phyloP scores from a whole-genome alignment of 2,329 filamentous ascomycete genomes.

The Alternaria gaisen region DNA sequence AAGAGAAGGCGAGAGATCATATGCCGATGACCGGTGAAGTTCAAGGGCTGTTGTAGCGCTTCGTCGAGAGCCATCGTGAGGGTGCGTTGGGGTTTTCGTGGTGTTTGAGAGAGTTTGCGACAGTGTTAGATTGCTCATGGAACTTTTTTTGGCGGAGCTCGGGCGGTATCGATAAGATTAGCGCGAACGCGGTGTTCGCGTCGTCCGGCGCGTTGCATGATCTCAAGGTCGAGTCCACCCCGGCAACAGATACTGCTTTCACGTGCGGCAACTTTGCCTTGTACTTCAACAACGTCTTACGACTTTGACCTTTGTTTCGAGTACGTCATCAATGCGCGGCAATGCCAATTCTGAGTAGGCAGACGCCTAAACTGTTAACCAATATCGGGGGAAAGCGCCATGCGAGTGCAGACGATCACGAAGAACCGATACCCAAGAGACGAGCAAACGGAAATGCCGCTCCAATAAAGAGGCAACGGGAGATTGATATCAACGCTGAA shows the following conservation, averaged over 20 bases:
- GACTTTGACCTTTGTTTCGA: background rate
- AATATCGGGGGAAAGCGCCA: constrained; percentile 46
- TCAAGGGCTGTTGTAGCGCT: constrained; percentile 62
- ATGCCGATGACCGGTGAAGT: constrained; percentile 84
- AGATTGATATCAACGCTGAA: constrained; percentile 27
- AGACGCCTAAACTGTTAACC: constrained; percentile 35
- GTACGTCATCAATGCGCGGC: background rate
- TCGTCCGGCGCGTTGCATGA: constrained; percentile 13
- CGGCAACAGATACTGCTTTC: background rate
- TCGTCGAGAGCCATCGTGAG: constrained; percentile 44
- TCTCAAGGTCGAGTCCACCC: background rate
- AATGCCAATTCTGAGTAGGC: constrained; percentile 25
- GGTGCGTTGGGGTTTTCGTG: background rate
- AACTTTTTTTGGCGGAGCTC: constrained; percentile 32
- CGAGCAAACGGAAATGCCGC: background rate
- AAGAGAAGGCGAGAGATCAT: constrained; percentile 87
- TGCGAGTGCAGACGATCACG: constrained; percentile 50
- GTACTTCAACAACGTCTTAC: background rate
- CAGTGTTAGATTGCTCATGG: constrained; percentile 9
- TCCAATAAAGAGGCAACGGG: constrained; percentile 2
- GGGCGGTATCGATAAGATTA: constrained; percentile 22
- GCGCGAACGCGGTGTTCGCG: constrained; percentile 16
- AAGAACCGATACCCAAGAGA: constrained; percentile 29
- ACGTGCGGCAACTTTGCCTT: background rate
- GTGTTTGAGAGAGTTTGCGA: constrained; percentile 2